These are phyloP conservation scores for Dactylis glomerata DNA, from an alignment of 176 grass and related monocot genomes.

Conservation along the genomic window DNA sequence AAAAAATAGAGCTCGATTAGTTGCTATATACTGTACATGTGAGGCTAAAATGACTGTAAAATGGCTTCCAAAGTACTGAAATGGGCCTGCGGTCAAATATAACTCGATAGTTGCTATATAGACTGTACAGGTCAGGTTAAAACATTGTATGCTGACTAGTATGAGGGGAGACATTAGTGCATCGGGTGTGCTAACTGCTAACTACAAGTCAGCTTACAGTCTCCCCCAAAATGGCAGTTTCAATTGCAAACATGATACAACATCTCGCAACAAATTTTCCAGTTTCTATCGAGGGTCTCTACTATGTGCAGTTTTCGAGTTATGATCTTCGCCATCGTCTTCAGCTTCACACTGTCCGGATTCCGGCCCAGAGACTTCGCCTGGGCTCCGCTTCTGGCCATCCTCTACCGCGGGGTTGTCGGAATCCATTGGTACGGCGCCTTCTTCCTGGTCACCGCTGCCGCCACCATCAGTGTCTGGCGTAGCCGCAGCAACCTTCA, in stretches of 20 bases:
- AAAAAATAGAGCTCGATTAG: too few relatives aligned
- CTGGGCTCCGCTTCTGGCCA: conserved; percentile 67
- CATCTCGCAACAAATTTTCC: neutral
- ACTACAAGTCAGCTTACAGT: neutral
- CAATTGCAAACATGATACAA: neutral
- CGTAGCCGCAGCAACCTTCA: conserved; percentile 55
- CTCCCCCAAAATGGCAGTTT: neutral
- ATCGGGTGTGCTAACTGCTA: neutral
- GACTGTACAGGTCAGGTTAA: neutral
- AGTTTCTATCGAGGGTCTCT: neutral
- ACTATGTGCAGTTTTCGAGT: conserved; percentile 25
- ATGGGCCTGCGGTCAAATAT: too few relatives aligned
- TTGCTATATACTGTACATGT: too few relatives aligned
- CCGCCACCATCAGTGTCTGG: conserved; percentile 72
- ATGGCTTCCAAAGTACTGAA: too few relatives aligned
- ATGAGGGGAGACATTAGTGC: neutral
- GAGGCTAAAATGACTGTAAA: too few relatives aligned
- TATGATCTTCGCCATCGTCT: conserved; percentile 42
- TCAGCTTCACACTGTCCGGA: conserved; percentile 66
- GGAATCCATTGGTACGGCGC: conserved; percentile 75
- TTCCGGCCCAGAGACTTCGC: conserved; percentile 65
- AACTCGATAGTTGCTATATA: neutral
- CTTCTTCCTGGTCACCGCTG: conserved; percentile 83
- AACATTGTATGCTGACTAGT: neutral
- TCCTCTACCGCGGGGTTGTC: conserved; percentile 47